Percentiles rank a stretch among this genome's conserved stretches.
phyloP scores from a whole-genome alignment of 495 filamentous ascomycete species.

The Astrothelium subdiscretum region DNA sequence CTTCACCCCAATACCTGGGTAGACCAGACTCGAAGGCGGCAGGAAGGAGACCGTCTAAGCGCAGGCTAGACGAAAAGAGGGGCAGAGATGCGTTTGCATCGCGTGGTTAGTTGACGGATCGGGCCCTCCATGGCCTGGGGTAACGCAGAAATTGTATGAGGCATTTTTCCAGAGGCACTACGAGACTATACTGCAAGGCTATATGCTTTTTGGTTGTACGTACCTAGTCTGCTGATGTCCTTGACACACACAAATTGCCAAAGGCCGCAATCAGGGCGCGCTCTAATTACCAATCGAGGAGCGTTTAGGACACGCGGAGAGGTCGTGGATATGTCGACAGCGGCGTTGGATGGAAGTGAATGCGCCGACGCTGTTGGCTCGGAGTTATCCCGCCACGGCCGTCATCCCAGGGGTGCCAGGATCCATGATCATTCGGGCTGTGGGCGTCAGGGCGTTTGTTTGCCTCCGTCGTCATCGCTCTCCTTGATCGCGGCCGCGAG shows the following conservation, averaged over 20 bases:
- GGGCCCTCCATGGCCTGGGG: neutral
- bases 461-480: neutral
- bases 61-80: neutral
- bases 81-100: neutral
- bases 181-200: neutral
- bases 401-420: no score
- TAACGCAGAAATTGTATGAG: neutral
- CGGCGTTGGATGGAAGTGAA: neutral
- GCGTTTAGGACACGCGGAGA: neutral
- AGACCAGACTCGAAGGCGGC: neutral
- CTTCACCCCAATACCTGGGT: neutral
- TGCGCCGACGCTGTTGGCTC: neutral
- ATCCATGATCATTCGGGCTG: no score
- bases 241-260: no score
- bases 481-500: neutral
- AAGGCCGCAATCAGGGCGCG: neutral
- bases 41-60: neutral
- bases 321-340: neutral
- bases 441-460: neutral
- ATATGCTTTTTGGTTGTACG: neutral
- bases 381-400: no score
- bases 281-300: neutral
- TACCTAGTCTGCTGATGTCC: neutral
- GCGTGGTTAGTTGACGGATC: neutral
- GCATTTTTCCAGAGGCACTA: neutral